Evolutionary conservation across 495 filamentous ascomycete genomes (phyloP).

Genomic region (Aspergillus panamensis): DNA sequence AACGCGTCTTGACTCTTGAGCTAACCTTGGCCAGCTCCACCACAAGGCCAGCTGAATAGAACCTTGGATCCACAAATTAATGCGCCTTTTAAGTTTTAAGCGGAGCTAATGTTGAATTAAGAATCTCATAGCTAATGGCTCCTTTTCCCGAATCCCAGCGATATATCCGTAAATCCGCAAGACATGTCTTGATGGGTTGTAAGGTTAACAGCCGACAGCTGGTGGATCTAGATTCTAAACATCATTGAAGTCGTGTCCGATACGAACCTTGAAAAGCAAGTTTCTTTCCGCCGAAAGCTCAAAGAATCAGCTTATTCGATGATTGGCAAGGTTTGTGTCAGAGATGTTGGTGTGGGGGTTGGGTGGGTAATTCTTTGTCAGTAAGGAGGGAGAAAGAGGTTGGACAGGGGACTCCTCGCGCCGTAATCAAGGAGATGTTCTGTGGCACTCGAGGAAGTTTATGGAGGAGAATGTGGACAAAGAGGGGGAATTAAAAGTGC

Average conservation of each 20-base stretch:
- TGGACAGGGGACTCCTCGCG: background rate
- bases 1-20: background rate
- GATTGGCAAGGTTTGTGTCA: background rate
- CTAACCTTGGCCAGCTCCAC: background rate
- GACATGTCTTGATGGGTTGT: background rate
- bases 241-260: background rate
- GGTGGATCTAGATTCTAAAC: background rate
- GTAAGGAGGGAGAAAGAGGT: background rate
- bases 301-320: background rate
- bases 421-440: background rate
- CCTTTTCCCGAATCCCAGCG: background rate
- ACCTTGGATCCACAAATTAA: background rate
- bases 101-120: too few species aligned
- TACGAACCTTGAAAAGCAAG: too few species aligned
- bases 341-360: background rate
- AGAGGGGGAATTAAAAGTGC: too few species aligned
- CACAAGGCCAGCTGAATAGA: background rate
- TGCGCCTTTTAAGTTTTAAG: background rate
- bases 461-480: too few species aligned
- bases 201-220: background rate
- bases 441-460: too few species aligned
- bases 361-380: slow-evolving; percentile 3
- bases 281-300: too few species aligned
- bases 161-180: background rate
- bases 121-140: background rate